Evolutionary conservation across 73 alveolate genomes (phyloP).

Genomic region (Tetrahymena borealis): DNA sequence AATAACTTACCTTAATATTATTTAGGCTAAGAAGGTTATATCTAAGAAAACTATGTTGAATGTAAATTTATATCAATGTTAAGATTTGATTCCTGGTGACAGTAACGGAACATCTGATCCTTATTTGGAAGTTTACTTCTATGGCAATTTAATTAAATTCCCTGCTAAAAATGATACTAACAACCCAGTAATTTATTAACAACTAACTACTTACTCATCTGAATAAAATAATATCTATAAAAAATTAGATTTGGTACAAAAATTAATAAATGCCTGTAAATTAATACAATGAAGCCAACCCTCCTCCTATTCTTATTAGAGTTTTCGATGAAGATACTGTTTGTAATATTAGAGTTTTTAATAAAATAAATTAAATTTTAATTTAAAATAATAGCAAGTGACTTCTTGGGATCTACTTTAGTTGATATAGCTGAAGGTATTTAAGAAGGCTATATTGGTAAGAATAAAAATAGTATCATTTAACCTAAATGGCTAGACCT

Average conservation of each 20-base stretch:
- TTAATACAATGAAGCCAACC: conserved; percentile 8
- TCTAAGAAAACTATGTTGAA: background rate
- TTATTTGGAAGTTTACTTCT: background rate
- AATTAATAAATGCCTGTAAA: background rate
- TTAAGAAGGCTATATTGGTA: conserved; percentile 13
- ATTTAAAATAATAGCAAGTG: background rate
- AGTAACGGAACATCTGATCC: conserved; percentile 15
- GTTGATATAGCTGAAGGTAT: conserved; percentile 8
- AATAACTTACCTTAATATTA: background rate
- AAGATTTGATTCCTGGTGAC: conserved; percentile 32
- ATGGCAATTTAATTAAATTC: background rate
- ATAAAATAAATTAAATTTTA: background rate
- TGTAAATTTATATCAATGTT: conserved; percentile 17
- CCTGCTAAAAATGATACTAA: conserved; percentile 13
- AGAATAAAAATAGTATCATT: background rate
- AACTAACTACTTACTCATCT: background rate
- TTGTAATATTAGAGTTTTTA: background rate
- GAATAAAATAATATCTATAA: too few species aligned
- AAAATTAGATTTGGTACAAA: conserved; percentile 9
- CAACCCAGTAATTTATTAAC: background rate
- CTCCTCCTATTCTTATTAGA: conserved; percentile 34
- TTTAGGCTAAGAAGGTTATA: background rate
- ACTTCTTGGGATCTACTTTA: conserved; percentile 19
- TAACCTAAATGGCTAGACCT: conserved; percentile 33
- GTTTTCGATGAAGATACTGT: conserved; percentile 38